Evolutionary conservation across 495 filamentous ascomycete genomes (phyloP).

Genomic region (Rostrohypoxylon terebratum): DNA sequence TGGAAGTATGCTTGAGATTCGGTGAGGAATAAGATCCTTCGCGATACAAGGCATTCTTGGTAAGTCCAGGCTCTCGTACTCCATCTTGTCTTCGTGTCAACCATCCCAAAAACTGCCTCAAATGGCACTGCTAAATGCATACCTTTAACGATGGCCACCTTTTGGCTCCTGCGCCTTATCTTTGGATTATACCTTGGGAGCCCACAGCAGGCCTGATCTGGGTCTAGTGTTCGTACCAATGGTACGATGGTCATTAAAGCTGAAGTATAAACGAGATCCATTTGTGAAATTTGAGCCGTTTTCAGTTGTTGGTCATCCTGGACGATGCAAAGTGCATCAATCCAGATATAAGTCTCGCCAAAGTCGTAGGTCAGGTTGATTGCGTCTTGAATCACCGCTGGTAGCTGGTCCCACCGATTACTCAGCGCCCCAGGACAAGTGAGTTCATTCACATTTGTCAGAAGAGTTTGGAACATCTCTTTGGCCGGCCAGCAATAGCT

Average conservation of each 20-base stretch:
- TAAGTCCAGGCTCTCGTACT: slow-evolving; percentile 19
- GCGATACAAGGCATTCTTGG: slow-evolving; percentile 9
- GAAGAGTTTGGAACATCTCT: background rate
- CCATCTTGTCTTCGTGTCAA: background rate
- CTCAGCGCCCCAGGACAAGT: background rate
- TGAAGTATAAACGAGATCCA: slow-evolving; percentile 3
- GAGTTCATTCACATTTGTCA: background rate
- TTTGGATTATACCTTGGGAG: slow-evolving; percentile 13
- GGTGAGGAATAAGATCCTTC: slow-evolving; percentile 6
- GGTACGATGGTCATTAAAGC: slow-evolving; percentile 13
- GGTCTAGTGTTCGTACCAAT: background rate
- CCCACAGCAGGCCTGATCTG: background rate
- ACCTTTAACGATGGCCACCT: background rate
- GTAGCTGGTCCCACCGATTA: background rate
- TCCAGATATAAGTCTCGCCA: slow-evolving; percentile 7
- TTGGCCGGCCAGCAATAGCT: background rate
- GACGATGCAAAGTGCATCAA: slow-evolving; percentile 18
- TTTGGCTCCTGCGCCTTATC: background rate
- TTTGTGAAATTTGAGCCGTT: background rate
- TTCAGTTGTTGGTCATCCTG: slow-evolving; percentile 8
- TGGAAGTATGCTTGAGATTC: slow-evolving; percentile 18
- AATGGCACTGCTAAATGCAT: slow-evolving; percentile 3
- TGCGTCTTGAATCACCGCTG: background rate
- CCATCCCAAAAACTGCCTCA: background rate
- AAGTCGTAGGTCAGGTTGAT: background rate